Evolutionary conservation across 2,329 filamentous ascomycete genomes (phyloP), one percentile per base, ranked within the genome.

Genomic region (Epichloe festucae): DNA sequence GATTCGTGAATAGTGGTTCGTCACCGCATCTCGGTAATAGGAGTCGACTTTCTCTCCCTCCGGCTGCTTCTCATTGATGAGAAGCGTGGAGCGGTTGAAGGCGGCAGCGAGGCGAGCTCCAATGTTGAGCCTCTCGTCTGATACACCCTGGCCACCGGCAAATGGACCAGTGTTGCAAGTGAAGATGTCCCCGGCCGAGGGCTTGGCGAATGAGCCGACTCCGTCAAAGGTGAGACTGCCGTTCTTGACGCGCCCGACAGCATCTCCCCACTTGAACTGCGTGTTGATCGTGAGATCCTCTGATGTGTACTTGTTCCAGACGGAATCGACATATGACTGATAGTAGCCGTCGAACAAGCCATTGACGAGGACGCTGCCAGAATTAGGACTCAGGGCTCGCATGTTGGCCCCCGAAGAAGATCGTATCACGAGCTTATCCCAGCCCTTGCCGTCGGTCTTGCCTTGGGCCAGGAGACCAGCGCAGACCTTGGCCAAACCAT

Each of bases 61-160:
- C 14, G 78, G 81, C 67, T 77, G 80, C 56, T 61, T 59, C n/a
- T 63, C 50, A 58, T 76, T 68, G 19, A 66, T 61, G 48, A 86
- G 66, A 54, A 93, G 67, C 11, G 84, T 90, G 36, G 78, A 82
- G 21, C 87, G 76, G 67, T 90, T 89, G 60, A 91, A 79, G 1
- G 84, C 85, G 1, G 87, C 87, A 0, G 84, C 78, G 14, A 93
- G 68, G n/a, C 87, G 75, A 0, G 88, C 85, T 8, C 82, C 82
- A 52, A 90, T 77, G 41, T 82, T 81, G 54, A 78, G 76, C 62
- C 75, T 72, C 60, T 73, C 67, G 48, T 68, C 69, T 2, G 66
- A 61, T 51, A 72, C 70, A 39, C 65, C 66, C 5, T 68, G 58
- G 47, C 68, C 69, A 41, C 59, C 65, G 2, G 67, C 72, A 65